These are phyloP conservation scores for Krasilnikovozyma curviuscula DNA, from an alignment of 768 basidiomycete genomes.

Conservation along the genomic window DNA sequence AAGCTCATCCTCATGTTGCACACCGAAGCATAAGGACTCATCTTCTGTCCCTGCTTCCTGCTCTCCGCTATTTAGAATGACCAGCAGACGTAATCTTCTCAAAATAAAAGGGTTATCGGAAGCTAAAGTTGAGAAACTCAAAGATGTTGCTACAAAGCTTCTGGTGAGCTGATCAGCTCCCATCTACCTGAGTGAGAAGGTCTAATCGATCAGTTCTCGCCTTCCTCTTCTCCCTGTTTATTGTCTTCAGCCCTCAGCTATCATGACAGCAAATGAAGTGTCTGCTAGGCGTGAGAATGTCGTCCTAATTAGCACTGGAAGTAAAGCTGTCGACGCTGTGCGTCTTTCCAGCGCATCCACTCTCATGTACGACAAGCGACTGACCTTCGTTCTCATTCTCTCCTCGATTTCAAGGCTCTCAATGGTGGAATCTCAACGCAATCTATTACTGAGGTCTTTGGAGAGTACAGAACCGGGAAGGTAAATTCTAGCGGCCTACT, in stretches of 20 bases:
- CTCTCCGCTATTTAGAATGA: too few species aligned
- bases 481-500: not conserved
- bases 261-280: constrained; percentile 10
- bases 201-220: not conserved
- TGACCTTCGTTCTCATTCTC: not conserved
- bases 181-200: not conserved
- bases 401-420: not conserved
- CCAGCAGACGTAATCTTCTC: too few species aligned
- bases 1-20: too few species aligned
- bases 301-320: constrained; percentile 5
- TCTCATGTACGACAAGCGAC: not conserved
- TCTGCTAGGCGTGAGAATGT: not conserved
- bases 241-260: constrained; percentile 3
- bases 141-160: not conserved
- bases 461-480: constrained; percentile 11
- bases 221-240: too few species aligned
- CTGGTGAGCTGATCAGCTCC: not conserved
- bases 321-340: constrained; percentile 10
- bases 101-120: constrained; percentile 10
- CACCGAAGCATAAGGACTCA: too few species aligned
- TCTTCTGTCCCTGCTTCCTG: too few species aligned
- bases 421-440: constrained; percentile 9
- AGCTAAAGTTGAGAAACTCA: constrained; percentile 13
- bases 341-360: not conserved
- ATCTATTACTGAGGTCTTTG: constrained; percentile 10